phyloP scores from a whole-genome alignment of 345 rosid genomes.

The Orychophragmus violaceus region DNA sequence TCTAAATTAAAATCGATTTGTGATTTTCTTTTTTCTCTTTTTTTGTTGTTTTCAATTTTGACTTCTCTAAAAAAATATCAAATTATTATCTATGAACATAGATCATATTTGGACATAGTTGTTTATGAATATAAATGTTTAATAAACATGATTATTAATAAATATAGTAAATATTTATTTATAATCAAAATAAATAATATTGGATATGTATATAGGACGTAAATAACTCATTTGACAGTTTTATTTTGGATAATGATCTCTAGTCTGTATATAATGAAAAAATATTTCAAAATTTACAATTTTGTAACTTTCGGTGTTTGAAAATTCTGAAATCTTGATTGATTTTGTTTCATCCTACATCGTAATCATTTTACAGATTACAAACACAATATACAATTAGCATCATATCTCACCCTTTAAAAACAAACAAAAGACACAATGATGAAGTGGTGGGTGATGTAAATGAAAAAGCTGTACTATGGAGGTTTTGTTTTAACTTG shows the following conservation, averaged over 20 bases:
- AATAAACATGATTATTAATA: too few species aligned
- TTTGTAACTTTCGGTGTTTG: neutral
- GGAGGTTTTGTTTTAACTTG: neutral
- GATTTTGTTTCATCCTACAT: neutral
- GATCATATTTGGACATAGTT: too few species aligned
- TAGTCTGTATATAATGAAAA: neutral
- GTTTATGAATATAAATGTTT: too few species aligned
- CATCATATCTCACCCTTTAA: neutral
- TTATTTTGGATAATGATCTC: neutral
- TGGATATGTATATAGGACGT: too few species aligned
- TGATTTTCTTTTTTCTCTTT: too few species aligned
- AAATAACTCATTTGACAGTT: too few species aligned
- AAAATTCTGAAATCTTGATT: neutral
- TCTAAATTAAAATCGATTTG: too few species aligned
- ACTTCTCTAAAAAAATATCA: too few species aligned
- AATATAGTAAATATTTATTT: too few species aligned
- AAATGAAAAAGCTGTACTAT: neutral
- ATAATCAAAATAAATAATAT: too few species aligned
- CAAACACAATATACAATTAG: neutral
- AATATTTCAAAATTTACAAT: neutral
- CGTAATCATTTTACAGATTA: neutral
- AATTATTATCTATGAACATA: too few species aligned
- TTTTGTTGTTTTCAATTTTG: too few species aligned
- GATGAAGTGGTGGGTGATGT: neutral
- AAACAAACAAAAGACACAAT: neutral